Base-by-base conservation (phyloP, 2,329 filamentous ascomycete genomes). In the Phialophora tarda region DNA sequence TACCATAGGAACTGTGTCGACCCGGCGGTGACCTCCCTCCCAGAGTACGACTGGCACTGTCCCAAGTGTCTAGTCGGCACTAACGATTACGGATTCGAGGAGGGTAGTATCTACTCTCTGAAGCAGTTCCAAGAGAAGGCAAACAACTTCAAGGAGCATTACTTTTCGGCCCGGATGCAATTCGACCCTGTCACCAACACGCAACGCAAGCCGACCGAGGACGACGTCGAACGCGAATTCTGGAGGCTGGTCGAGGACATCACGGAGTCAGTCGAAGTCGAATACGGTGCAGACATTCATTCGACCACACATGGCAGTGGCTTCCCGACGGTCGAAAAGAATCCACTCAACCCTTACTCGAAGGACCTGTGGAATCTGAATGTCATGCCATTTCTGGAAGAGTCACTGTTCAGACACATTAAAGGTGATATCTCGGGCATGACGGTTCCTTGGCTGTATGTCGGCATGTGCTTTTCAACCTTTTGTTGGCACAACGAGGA, bases 401-500 rank as follows among this genome's bases (percentile, higher is more conserved):
- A 98, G 60, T 97, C 93, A 56, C 82, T 99, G 0, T 99, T 99
- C 82, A 88, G 94, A 57, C 92, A 99, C 73, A 98, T 99, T 82
- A 98, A 98, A 77, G 92, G 94, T 0, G 95, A 99, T 75, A 96
- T 99, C 61, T 98, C 95, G 1, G 95, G 95, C 44, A 99, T 99
- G 95, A 99, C 95, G 0, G 94, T 99, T 7, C 95, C 95, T 0
- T 99, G 95, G 95, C 88, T 99, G 3, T 99, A 99, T 75, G 95
- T 99, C 3, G 95, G 95, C 68, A 99, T 99, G 95, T 96, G 96
- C 47, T 99, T 99, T 77, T 99, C 95, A 0, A 98, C 95, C 0
- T 99, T 99, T 75, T 99, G 95, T 78, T 99, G 95, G 95, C 95
- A 99, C 77, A 97, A 97, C 70, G 95, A 99, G 75, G 95, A 99